phyloP scores from a whole-genome alignment of 495 filamentous ascomycete species.

The Trichoderma gamsii region DNA sequence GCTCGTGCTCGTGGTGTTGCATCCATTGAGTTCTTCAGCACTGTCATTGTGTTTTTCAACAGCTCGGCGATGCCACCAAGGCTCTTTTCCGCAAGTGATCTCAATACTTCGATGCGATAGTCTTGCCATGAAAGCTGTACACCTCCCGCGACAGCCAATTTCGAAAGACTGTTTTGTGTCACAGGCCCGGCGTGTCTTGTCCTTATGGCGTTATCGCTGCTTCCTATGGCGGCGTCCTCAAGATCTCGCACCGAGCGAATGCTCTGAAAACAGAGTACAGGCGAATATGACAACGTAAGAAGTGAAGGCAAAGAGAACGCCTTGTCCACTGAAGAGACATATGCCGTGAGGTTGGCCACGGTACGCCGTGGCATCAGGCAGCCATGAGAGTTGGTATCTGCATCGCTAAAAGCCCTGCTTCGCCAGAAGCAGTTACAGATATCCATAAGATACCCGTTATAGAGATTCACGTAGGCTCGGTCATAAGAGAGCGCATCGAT shows the following conservation, averaged over 20 bases:
- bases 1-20: not conserved
- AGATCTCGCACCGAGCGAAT: constrained; percentile 62
- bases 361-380: constrained; percentile 56
- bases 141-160: constrained; percentile 63
- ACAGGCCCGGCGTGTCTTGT: constrained; percentile 69
- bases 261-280: constrained; percentile 57
- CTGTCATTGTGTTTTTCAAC: constrained; percentile 82
- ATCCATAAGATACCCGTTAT: constrained; percentile 88
- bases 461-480: constrained; percentile 54
- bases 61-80: constrained; percentile 61
- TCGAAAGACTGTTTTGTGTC: constrained; percentile 57
- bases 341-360: constrained; percentile 39
- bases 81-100: constrained; percentile 59
- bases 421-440: constrained; percentile 83
- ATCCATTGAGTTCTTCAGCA: constrained; percentile 44
- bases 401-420: constrained; percentile 61
- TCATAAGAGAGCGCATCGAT: constrained; percentile 32
- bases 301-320: constrained; percentile 46
- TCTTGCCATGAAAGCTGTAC: constrained; percentile 63
- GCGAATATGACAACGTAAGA: constrained; percentile 67
- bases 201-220: constrained; percentile 28
- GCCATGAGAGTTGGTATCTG: constrained; percentile 65
- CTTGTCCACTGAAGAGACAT: constrained; percentile 35
- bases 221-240: constrained; percentile 48
- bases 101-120: constrained; percentile 68